Evolutionary conservation across 1,284 basidiomycete genomes (phyloP), one percentile per base, ranked within the genome.

Genomic region (Ustilago sp.): DNA sequence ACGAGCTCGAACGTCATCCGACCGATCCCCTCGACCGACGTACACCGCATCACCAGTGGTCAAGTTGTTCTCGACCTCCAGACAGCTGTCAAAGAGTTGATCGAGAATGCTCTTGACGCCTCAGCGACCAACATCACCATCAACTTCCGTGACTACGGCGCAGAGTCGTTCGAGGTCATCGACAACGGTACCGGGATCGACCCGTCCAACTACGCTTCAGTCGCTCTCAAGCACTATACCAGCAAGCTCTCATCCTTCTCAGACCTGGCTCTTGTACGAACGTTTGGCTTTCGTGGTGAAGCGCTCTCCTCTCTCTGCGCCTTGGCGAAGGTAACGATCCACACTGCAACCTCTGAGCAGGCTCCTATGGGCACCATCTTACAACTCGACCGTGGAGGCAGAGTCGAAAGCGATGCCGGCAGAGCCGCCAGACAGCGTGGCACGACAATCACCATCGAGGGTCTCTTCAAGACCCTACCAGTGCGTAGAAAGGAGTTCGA

Each of bases 261-360:
- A 3, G 93, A 94, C 80, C 89, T 99, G 1, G 88, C 90, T 0
- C 87, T 89, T 0, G 90, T 99, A 5, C 88, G 88, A 2, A 95
- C 95, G 0, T 98, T 98, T 86, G 97, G 97, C 0, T 99, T 99
- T 82, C 90, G 96, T 36, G 97, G 97, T 17, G 97, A 99, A 87
- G 97, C 97, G 0, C 88, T 99, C 0, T 94, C 94, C 1, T 94
- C 95, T 0, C 89, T 99, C 0, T 99, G 95, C 82, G 93, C 94
- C 1, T 88, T 98, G 1, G 91, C 91, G 59, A 91, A 93, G 9
- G 83, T 86, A 2, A 68, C 72, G 0, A 68, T 86, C 32, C 68
- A 81, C 28, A 86, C 85, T 3, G 82, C 85, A 19, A 86, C 85
- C 7, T 57, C 68, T 0, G 45, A 61, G 0, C 76, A 83, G 39